Percentiles rank a stretch among this genome's conserved stretches.
Evolutionary conservation across 306 rosid genomes (phyloP).

Genomic region (Alnus rubra): DNA sequence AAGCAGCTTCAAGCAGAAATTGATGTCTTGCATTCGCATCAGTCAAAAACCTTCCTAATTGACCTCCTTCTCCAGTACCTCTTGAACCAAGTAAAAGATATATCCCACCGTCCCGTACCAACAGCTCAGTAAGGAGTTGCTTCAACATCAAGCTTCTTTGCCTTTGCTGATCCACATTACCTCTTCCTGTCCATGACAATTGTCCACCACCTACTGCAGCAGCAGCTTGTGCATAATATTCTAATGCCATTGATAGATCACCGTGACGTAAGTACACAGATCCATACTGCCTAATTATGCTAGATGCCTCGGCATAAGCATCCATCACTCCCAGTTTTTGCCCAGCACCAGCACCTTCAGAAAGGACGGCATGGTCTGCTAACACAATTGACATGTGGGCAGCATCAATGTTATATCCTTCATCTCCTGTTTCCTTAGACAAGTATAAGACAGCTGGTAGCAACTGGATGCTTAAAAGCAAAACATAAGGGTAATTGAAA

Average conservation of each 20-base stretch:
- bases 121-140: slow-evolving; percentile 86
- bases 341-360: slow-evolving; percentile 73
- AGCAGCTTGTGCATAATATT: slow-evolving; percentile 96
- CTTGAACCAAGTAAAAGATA: slow-evolving; percentile 89
- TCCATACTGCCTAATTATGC: slow-evolving; percentile 83
- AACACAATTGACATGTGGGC: slow-evolving; percentile 84
- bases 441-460: slow-evolving; percentile 79
- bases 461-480: slow-evolving; percentile 91
- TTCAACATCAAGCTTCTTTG: slow-evolving; percentile 93
- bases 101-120: slow-evolving; percentile 84
- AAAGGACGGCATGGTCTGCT: slow-evolving; percentile 89
- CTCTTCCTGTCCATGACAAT: slow-evolving; percentile 87
- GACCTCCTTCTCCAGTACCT: slow-evolving; percentile 95
- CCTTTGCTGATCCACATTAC: slow-evolving; percentile 84
- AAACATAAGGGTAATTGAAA: slow-evolving; percentile 90
- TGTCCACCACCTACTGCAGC: slow-evolving; percentile 96
- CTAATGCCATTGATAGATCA: slow-evolving; percentile 71
- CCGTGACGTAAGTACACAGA: slow-evolving; percentile 77
- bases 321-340: slow-evolving; percentile 88
- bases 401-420: slow-evolving; percentile 89
- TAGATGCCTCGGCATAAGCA: slow-evolving; percentile 87
- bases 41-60: slow-evolving; percentile 72
- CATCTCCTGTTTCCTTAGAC: slow-evolving; percentile 87
- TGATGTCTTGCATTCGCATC: slow-evolving; percentile 79
- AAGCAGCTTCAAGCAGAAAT: slow-evolving; percentile 88